A percentile compares a stretch with the other conserved stretches of the same genome.
These are phyloP conservation scores for Croton setiger DNA, from an alignment of 441 rosid genomes.

Conservation along the genomic window DNA sequence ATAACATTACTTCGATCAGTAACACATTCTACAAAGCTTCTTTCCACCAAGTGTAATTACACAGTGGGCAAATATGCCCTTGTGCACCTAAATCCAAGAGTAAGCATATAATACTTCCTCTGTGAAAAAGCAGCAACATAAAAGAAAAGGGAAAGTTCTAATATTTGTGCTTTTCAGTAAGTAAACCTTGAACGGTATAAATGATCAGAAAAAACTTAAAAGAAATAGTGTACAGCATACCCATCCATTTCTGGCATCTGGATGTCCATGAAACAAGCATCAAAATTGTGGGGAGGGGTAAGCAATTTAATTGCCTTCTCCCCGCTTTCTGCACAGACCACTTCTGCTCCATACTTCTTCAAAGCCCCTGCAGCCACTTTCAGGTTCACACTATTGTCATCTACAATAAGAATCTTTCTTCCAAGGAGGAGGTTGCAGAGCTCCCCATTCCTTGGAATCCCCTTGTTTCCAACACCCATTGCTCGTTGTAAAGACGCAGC, in stretches of 20 bases:
- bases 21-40: neutral
- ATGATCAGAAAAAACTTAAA: neutral
- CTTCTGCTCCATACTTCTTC: constrained; percentile 88
- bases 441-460: constrained; percentile 55
- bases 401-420: constrained; percentile 69
- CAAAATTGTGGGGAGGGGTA: constrained; percentile 69
- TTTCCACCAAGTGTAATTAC: neutral
- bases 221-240: constrained; percentile 37
- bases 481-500: constrained; percentile 72
- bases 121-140: neutral
- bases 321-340: constrained; percentile 66
- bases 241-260: constrained; percentile 99
- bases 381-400: constrained; percentile 79
- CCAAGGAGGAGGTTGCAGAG: constrained; percentile 63
- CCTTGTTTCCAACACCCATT: constrained; percentile 65
- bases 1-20: neutral
- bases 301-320: constrained; percentile 55
- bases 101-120: neutral
- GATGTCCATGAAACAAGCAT: constrained; percentile 98
- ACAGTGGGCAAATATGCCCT: neutral
- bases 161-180: neutral
- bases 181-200: neutral
- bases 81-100: neutral
- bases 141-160: neutral
- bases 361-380: constrained; percentile 88